Evolutionary conservation across 805 yeast species (phyloP), one percentile per base, ranked within the genome.

Genomic region (Clavispora phyllophila): DNA sequence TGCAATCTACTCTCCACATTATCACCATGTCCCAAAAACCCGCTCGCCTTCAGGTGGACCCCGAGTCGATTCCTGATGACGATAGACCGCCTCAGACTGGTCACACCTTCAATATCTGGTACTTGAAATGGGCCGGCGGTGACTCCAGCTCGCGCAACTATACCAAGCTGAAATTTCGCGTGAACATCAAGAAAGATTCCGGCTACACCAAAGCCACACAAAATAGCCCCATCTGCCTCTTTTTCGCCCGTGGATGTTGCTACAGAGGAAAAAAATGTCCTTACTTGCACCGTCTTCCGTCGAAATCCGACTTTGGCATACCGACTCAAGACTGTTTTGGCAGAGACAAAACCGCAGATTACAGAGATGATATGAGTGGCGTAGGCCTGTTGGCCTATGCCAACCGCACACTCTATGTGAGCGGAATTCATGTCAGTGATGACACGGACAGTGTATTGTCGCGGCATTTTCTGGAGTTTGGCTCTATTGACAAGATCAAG

Each of bases 341-440:
- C 1, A 68, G 99, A 45, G 96, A 87, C 56, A 87, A 85, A 60
- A 84, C 84, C 48, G 71, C 84, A 1, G 84, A 80, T 37, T 87
- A 87, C 55, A 68, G 89, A 51, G 96, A 91, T 50, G 98, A 91
- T 62, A 89, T 89, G 96, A 80, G 84, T 23, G 99, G 99, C 26
- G 83, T 89, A 3, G 99, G 98, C 0, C 81, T 87, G 19, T 81
- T 91, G 57, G 72, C 76, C 51, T 65, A 70, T 28, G 68, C 70
- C n/a, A 90, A 89, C 57, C 65, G 81, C 41, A 88, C 96, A 0
- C 60, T 91, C 2, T 90, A 83, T 57, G 76, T 91, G 2, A 93
- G 95, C 10, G 79, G 78, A 49, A 70, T 58, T 15, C 75, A 61
- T 31, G 61, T 68, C 56, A 73, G 54, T 43, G 58, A 61, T 17